These are phyloP conservation scores for Scutellaria galericulata DNA, from an alignment of 257 asterid genomes.

Conservation along the genomic window DNA sequence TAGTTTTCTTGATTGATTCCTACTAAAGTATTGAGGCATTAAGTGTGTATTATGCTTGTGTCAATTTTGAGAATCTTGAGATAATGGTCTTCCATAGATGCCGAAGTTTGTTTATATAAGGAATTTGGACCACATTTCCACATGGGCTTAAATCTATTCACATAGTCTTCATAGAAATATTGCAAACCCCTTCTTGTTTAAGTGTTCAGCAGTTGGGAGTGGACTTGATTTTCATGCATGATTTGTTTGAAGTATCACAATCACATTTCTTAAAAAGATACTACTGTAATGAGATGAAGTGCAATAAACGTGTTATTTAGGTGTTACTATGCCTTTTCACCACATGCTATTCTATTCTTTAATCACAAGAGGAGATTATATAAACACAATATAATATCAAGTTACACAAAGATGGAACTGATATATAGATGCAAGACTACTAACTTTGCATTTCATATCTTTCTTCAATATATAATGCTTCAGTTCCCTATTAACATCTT, in stretches of 20 bases:
- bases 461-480: neutral
- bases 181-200: neutral
- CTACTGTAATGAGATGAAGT: neutral
- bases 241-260: neutral
- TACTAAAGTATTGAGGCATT: neutral
- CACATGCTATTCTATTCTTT: neutral
- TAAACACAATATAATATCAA: neutral
- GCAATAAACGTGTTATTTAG: neutral
- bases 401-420: slow-evolving; percentile 1
- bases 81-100: neutral
- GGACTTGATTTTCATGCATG: slow-evolving; percentile 4
- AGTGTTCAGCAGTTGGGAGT: neutral
- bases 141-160: neutral
- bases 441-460: neutral
- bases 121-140: neutral
- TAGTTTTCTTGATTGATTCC: neutral
- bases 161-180: neutral
- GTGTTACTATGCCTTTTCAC: neutral
- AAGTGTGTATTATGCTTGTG: neutral
- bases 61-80: neutral
- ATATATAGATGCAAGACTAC: neutral
- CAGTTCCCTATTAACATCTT: neutral
- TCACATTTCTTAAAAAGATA: neutral
- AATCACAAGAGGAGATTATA: neutral
- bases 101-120: neutral